Evolutionary conservation across 495 filamentous ascomycete species (phyloP), one percentile per base, ranked within the genome.

Genomic region (Parathielavia hyrcaniae): DNA sequence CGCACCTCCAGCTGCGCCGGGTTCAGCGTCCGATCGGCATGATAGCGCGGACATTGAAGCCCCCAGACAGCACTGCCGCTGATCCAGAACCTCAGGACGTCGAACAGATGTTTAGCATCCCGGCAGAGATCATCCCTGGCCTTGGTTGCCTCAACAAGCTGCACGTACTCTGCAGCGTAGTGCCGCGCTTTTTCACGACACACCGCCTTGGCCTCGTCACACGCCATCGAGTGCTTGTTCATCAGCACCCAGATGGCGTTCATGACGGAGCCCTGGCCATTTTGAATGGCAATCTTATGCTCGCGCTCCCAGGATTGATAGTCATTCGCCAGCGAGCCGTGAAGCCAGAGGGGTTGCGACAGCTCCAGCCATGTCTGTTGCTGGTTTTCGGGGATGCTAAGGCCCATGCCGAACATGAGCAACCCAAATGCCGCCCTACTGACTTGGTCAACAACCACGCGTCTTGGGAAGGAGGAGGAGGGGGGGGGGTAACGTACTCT

Each of bases 1-100:
- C 22, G 19, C 22, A 49, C 34, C 35, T 50, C 46, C 10, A 49
- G 20, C 35, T 57, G 54, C 10, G 35, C 17, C 8, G 34, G 5
- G 1, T 6, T 57, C 8, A 50, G n/a, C 35, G 2, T 0, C 22
- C 12, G 45, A 2, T 32, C 32, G 2, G 45, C 38, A n/a, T 61
- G 14, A 20, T 61, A 61, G 10, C 59, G 53, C 23, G 47, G 47
- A 35, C 26, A 46, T 5, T 52, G 38, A 1, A 56, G 26, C 3
- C 59, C 20, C 59, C 59, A 56, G 5, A 53, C 47, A 7, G 50
- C 46, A 14, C 52, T 51, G 5, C 59, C 59, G 30, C 43, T 61
- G 34, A 57, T 57, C 2, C 1, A 13, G 6, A 34, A 22, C 35
- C 22, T 34, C 14, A 51, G 12, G 12, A 1, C 2, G 23, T 52